Base-by-base conservation (phyloP, 2,329 filamentous ascomycete genomes). In the Beauveria asiatica region DNA sequence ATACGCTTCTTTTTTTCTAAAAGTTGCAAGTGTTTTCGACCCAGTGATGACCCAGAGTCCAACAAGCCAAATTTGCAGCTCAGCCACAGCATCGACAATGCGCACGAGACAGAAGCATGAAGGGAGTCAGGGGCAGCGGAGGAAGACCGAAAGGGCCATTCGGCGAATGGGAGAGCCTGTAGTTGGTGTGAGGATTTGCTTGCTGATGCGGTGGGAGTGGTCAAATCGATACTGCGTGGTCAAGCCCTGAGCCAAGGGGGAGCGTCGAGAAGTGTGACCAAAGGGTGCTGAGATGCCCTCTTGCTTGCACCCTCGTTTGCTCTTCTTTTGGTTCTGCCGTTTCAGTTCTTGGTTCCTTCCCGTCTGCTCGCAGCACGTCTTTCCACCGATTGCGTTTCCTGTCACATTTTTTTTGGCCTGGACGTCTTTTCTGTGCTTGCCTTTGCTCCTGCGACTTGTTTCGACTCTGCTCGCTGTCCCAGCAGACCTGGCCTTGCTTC, bases 1-100 rank as follows among this genome's bases (percentile, higher is more conserved):
- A 64, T 62, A 21, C 58, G 62, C 48, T 55, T 57, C 45, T 17
- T 50, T 50, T 21, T 21, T 42, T 53, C 49, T 11, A 51, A 64
- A 61, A 59, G 48, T 45, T 17, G 23, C 44, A 17, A 44, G 54
- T 57, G 48, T 44, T 44, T 55, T 59, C 44, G 59, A 69, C 77
- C 77, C 77, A 64, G 71, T 80, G 78, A 81, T 81, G 78, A 81
- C 74, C 66, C 70, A 70, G 57, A 67, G 73, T 76, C 78, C 78
- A 80, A 80, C 78, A 80, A 81, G 78, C 78, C 78, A 81, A 81
- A 81, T 78, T 81, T 80, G 78, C 76, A 81, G 78, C 57, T 69
- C 76, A 80, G 70, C 73, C 75, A 73, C 72, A 66, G 50, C 59
- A 57, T 44, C 42, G 57, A 53, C 57, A 48, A 5, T n/a, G 16